A percentile compares a stretch with the other conserved stretches of the same genome.
Conservation (phyloP, 2,329 filamentous ascomycete species). For the Diaporthe citrichinensis region DNA sequence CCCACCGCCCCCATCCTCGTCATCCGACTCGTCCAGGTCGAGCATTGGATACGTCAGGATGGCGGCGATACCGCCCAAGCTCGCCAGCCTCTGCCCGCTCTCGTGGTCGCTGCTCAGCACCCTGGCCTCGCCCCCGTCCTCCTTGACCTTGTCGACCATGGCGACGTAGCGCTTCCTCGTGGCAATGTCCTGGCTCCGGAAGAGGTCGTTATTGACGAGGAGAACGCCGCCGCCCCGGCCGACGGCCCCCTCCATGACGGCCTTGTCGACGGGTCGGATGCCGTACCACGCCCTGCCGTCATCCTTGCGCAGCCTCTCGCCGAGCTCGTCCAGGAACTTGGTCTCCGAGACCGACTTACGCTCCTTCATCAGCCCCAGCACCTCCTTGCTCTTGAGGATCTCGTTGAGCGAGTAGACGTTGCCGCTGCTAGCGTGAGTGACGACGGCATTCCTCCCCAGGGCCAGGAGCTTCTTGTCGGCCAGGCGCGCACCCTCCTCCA, state of each 20-base stretch:
- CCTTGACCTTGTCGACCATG: slow-evolving; percentile 89
- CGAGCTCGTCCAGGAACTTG: slow-evolving; percentile 86
- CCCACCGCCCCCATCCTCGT: slow-evolving; percentile 55
- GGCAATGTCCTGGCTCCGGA: slow-evolving; percentile 84
- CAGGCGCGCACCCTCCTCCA: slow-evolving; percentile 69
- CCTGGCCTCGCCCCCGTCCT: slow-evolving; percentile 87
- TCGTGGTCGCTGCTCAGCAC: slow-evolving; percentile 96
- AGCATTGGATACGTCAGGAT: slow-evolving; percentile 90
- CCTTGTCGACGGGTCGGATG: slow-evolving; percentile 82
- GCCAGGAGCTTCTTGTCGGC: slow-evolving; percentile 78
- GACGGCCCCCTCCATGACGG: slow-evolving; percentile 89
- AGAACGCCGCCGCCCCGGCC: slow-evolving; percentile 88
- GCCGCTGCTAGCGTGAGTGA: slow-evolving; percentile 88
- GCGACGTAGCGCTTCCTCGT: slow-evolving; percentile 85
- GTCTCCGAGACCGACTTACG: slow-evolving; percentile 92
- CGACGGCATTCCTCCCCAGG: slow-evolving; percentile 73
- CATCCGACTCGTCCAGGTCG: slow-evolving; percentile 82
- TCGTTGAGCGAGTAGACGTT: slow-evolving; percentile 91
- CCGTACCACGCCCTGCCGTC: slow-evolving; percentile 95
- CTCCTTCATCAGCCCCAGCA: slow-evolving; percentile 82
- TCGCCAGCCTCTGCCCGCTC: slow-evolving; percentile 88
- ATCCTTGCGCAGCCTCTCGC: slow-evolving; percentile 82
- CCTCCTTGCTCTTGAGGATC: slow-evolving; percentile 84
- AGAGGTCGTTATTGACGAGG: slow-evolving; percentile 88
- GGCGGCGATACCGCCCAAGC: slow-evolving; percentile 88